Evolutionary conservation across 1,284 basidiomycete genomes (phyloP).

Genomic region (Sanghuangporus baumii): DNA sequence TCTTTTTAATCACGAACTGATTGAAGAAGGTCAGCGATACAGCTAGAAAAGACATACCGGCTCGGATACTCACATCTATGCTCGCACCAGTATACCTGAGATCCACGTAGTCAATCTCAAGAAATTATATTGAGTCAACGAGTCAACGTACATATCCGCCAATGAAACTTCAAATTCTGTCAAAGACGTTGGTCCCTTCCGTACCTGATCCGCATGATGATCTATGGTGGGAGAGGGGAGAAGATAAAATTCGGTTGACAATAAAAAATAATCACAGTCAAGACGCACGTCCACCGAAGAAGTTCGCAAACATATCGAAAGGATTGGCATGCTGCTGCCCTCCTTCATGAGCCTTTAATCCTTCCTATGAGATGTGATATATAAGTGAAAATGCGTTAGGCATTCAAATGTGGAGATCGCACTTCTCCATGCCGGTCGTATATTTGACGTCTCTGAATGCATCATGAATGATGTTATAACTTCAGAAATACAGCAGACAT

Average conservation of each 20-base stretch:
- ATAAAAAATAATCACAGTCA: conserved; percentile 16
- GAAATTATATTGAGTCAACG: not conserved
- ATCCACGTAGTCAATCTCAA: conserved; percentile 13
- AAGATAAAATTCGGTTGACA: conserved; percentile 17
- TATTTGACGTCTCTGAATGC: conserved; percentile 73
- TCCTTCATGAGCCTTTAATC: conserved; percentile 81
- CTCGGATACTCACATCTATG: conserved; percentile 59
- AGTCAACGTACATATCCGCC: conserved; percentile 64
- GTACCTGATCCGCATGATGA: conserved; percentile 57
- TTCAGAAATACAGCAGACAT: conserved; percentile 21
- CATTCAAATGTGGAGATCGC: conserved; percentile 14
- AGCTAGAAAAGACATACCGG: not conserved
- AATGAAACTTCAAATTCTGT: conserved; percentile 86
- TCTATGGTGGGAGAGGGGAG: conserved; percentile 24
- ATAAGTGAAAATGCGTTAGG: not conserved
- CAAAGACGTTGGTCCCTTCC: conserved; percentile 77
- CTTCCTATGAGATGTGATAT: conserved; percentile 49
- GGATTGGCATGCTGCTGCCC: conserved; percentile 73
- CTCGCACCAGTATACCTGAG: conserved; percentile 69
- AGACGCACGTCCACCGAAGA: conserved; percentile 79
- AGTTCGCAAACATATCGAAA: conserved; percentile 90
- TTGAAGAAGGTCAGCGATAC: not conserved
- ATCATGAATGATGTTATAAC: conserved; percentile 1
- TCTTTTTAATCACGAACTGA: conserved; percentile 85
- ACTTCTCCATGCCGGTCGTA: conserved; percentile 92